Evolutionary conservation across 495 filamentous ascomycete genomes (phyloP), one percentile per base, ranked within the genome.

Genomic region (Immersiella caudata): DNA sequence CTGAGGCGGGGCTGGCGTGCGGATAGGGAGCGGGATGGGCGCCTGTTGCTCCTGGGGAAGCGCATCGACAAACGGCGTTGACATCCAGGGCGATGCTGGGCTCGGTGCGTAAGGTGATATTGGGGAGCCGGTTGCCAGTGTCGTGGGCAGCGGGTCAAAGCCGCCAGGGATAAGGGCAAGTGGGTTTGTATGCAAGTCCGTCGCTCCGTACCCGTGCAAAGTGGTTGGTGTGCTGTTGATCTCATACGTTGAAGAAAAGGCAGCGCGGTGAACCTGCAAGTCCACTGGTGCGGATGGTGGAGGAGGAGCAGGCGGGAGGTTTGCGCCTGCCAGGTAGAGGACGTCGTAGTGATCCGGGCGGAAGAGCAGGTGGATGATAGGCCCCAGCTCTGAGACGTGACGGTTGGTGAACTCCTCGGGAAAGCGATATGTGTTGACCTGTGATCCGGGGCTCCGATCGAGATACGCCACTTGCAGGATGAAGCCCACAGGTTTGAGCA

Each of bases 271-370:
- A 35, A 91, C 79, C 68, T 85, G 85, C 2, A 89, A 70, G 58
- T 84, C 77, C 69, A 87, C 79, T 49, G 83, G 79, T 68, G 70
- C 24, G 84, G 81, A 65, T 81, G 77, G 40, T 35, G 63, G 51
- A 16, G 51, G 63, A 26, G 63, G 54, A 12, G 52, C 16, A 7
- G 51, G 20, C 29, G 26, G 51, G 4, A 50, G 60, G 33, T 82
- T 71, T 51, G 86, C 74, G 60, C 87, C 81, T 69, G 88, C 84
- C 71, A 87, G 91, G 81, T 99, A 99, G 20, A 98, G 83, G 62
- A 99, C 87, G 78, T 99, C 95, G 75, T 99, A 99, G 77, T 99
- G 95, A 61, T 93, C 93, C 46, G 87, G 75, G 82, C 89, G 71
- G 82, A 90, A 78, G 75, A 90, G 81, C 62, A 79, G 75, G 69